phyloP scores from a whole-genome alignment of 179 eudicot genomes.

The Beta corolliflora region DNA sequence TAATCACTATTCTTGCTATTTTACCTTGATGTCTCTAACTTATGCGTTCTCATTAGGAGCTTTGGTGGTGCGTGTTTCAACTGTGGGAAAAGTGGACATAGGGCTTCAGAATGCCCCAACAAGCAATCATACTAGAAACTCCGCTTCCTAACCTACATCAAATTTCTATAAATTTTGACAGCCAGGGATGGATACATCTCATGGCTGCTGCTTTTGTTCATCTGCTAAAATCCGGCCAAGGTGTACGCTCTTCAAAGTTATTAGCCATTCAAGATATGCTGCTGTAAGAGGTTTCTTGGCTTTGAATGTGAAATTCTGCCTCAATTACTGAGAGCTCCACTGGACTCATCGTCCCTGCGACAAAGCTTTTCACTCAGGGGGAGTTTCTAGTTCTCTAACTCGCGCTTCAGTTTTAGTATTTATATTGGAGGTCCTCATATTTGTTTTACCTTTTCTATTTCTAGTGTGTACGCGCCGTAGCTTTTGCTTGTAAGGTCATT shows the following conservation, averaged over 20 bases:
- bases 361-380: conserved; percentile 1
- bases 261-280: conserved; percentile 18
- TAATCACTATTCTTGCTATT: background rate
- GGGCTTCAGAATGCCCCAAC: conserved; percentile 89
- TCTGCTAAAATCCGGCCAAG: conserved; percentile 8
- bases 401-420: background rate
- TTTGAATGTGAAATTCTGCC: conserved; percentile 13
- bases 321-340: conserved; percentile 15
- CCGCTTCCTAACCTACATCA: conserved; percentile 12
- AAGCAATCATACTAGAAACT: conserved; percentile 48
- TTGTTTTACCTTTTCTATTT: background rate
- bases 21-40: background rate
- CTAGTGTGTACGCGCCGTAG: conserved; percentile 21
- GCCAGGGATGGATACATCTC: background rate
- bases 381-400: background rate
- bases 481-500: conserved; percentile 24
- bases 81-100: conserved; percentile 87
- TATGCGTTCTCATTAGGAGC: conserved; percentile 38
- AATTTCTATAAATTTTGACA: conserved; percentile 13
- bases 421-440: background rate
- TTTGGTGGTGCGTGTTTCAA: conserved; percentile 92
- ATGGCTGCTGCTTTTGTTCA: background rate
- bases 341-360: background rate
- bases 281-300: conserved; percentile 16
- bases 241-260: background rate